Base-by-base conservation (phyloP, 139 green algal genomes). In the Coelastrella sp. region DNA sequence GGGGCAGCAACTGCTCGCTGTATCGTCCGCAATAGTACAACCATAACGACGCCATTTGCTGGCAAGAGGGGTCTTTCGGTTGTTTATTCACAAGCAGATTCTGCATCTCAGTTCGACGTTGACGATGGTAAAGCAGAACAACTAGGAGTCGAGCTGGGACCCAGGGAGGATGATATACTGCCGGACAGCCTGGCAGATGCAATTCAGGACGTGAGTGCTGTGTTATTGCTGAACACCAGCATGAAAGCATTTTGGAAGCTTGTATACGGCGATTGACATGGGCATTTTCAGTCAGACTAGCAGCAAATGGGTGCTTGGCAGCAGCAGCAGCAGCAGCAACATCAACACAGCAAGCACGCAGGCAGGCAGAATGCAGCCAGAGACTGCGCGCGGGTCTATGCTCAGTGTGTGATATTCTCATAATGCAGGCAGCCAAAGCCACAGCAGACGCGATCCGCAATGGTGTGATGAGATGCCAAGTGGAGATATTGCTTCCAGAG, bases 401-500 rank as follows among this genome's bases (percentile, higher is more conserved):
- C n/a, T n/a, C n/a, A n/a, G n/a, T n/a, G n/a, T n/a, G n/a, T n/a
- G n/a, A n/a, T n/a, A n/a, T n/a, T n/a, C n/a, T n/a, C n/a, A n/a
- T n/a, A n/a, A 21, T 53, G 35, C 43, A 86, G 43, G 82, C 82
- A 32, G 82, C 82, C 25, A 59, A 38, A n/a, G 82, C 82, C 21
- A 98, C 95, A 5, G 87, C 87, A 21, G 67, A 86, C 32, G 95
- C 95, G 3, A 91, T 98, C 34, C 75, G 91, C 23, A 79, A 77
- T 2, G 93, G 93, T 13, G 90, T 86, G 40, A 85, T 71, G 8
- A 88, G 92, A 30, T 94, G 89, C 84, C 88, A 95, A 89, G 95
- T 98, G 3, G 96, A 99, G 89, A 90, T 99, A 15, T 88, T 98
- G 64, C 78, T 99, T 51, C 93, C 95, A 9, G 96, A 98, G 86